Percentiles rank a stretch among this genome's conserved stretches.
phyloP scores from a whole-genome alignment of 2,329 filamentous ascomycete species.

The Eurotiales sp. region DNA sequence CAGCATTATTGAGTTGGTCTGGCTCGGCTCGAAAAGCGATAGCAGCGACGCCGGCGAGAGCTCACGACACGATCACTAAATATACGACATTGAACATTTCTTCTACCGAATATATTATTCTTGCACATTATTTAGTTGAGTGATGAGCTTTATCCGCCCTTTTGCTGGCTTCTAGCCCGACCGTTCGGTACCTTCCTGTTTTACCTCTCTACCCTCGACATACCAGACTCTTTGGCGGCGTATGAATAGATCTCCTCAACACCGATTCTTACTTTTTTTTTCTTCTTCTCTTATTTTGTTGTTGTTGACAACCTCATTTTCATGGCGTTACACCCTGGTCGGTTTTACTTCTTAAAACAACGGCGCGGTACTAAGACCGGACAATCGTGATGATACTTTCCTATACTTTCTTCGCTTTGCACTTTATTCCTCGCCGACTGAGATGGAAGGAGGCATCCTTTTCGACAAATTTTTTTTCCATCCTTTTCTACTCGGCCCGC shows the following conservation, averaged over 20 bases:
- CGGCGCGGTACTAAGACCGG: conserved; percentile 10
- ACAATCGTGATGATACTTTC: conserved; percentile 12
- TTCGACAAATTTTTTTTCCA: not conserved
- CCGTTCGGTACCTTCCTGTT: conserved; percentile 1
- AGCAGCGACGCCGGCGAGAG: conserved; percentile 28
- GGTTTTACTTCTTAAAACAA: conserved; percentile 9
- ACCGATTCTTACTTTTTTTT: conserved; percentile 15
- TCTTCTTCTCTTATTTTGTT: conserved; percentile 15
- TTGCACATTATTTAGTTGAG: conserved; percentile 16
- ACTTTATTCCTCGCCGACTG: not conserved
- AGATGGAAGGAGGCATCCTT: not conserved
- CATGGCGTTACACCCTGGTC: conserved; percentile 15
- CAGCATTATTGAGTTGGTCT: conserved; percentile 43
- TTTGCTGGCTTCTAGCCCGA: conserved; percentile 1
- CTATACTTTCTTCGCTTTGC: not conserved
- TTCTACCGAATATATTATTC: conserved; percentile 11
- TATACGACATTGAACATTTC: conserved; percentile 11
- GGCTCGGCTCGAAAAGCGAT: conserved; percentile 37
- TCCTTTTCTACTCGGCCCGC: not conserved
- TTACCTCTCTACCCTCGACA: conserved; percentile 2
- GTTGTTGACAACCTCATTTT: conserved; percentile 15
- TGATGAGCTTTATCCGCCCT: conserved; percentile 1
- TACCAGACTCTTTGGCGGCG: conserved; percentile 1
- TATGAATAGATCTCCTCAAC: conserved; percentile 13
- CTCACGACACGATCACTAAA: conserved; percentile 19